These are phyloP conservation scores for Scutellaria minor DNA, from an alignment of 257 asterid species.

Conservation along the genomic window DNA sequence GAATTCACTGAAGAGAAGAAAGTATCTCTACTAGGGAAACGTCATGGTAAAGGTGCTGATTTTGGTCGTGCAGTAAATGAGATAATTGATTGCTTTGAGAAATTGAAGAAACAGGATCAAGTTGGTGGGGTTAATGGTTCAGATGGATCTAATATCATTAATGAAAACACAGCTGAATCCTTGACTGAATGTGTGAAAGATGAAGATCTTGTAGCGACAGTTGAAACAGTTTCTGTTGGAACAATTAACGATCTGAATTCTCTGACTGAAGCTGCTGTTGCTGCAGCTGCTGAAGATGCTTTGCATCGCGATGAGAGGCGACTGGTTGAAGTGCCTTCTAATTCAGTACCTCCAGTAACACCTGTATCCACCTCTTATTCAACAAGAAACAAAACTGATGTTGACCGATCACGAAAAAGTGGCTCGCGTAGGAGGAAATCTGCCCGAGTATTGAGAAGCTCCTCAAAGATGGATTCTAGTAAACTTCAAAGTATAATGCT, in stretches of 20 bases:
- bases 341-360: conserved; percentile 38
- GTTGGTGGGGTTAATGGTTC: conserved; percentile 40
- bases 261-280: conserved; percentile 62
- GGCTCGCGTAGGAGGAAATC: conserved; percentile 52
- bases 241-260: conserved; percentile 52
- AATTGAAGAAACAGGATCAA: conserved; percentile 62
- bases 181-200: conserved; percentile 46
- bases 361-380: conserved; percentile 46
- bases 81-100: conserved; percentile 76
- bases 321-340: conserved; percentile 45
- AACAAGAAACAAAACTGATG: conserved; percentile 56
- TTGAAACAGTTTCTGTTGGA: conserved; percentile 44
- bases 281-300: conserved; percentile 58
- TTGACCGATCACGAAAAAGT: conserved; percentile 45
- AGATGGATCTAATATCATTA: conserved; percentile 43
- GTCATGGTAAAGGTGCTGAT: conserved; percentile 91
- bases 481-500: conserved; percentile 41
- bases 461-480: conserved; percentile 51
- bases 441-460: conserved; percentile 64
- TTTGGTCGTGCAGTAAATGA: conserved; percentile 80
- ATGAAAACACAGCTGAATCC: conserved; percentile 50
- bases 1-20: conserved; percentile 91
- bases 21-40: conserved; percentile 72
- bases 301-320: conserved; percentile 49
- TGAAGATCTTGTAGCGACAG: conserved; percentile 45